phyloP scores from a whole-genome alignment of 306 rosid genomes.

The Cucumis sativus region Cucumber_9930_V3 NC_026659.2:29166501-29167000 shows the following conservation, averaged over 20 bases:
- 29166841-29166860: not conserved
- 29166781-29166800: not conserved
- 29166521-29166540: not conserved
- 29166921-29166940: not conserved
- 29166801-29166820: not conserved
- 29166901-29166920: not conserved
- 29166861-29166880: not conserved
- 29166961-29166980: conserved; percentile 45
- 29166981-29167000: conserved; percentile 23
- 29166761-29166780: not conserved
- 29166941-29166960: conserved; percentile 21
- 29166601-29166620: not conserved
- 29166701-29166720: not conserved
- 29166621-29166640: not conserved
- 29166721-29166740: conserved; percentile 1
- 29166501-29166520: not conserved
- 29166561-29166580: not conserved
- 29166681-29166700: conserved; percentile 6
- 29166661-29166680: conserved; percentile 5
- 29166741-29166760: not conserved
- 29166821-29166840: not conserved
- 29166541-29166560: no score
- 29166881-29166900: not conserved
- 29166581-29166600: not conserved
- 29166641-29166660: not conserved